These are phyloP conservation scores for Babesia bigemina DNA, from an alignment of 169 alveolate genomes.

Conservation along the genomic window DNA sequence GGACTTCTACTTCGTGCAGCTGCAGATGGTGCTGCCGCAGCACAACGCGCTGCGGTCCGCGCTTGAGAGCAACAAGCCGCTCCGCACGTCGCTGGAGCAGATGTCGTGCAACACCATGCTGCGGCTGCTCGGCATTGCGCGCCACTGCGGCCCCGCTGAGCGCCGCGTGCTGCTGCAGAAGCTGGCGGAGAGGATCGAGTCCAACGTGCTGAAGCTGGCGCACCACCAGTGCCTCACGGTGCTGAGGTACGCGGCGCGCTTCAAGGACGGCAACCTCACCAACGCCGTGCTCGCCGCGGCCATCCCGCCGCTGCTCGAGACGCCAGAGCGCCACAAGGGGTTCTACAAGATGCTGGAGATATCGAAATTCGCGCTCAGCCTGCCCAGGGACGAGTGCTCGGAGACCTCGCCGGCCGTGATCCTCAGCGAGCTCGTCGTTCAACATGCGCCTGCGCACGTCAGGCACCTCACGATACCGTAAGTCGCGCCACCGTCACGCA, in stretches of 20 bases:
- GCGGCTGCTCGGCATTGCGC: slow-evolving; percentile 5
- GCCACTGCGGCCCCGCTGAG: slow-evolving; percentile 8
- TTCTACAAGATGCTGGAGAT: slow-evolving; percentile 19
- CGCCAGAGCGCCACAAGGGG: slow-evolving; percentile 27
- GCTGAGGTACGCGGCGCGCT: slow-evolving; percentile 4
- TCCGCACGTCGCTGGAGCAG: not conserved
- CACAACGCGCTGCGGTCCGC: slow-evolving; percentile 11
- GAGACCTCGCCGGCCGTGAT: slow-evolving; percentile 5
- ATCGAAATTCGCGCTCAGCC: slow-evolving; percentile 11
- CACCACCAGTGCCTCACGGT: not conserved
- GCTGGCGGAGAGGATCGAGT: slow-evolving; percentile 9
- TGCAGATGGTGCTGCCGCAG: slow-evolving; percentile 30
- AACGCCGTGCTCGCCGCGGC: slow-evolving; percentile 23
- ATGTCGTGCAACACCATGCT: slow-evolving; percentile 15
- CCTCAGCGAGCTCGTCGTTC: slow-evolving; percentile 15
- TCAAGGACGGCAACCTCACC: slow-evolving; percentile 12
- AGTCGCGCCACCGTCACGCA: not conserved
- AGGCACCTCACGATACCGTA: slow-evolving; percentile 13
- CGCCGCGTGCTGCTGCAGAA: not conserved
- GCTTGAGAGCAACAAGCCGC: slow-evolving; percentile 23
- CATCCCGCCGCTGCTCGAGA: slow-evolving; percentile 1
- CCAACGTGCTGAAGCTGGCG: not conserved
- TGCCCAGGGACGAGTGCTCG: slow-evolving; percentile 6
- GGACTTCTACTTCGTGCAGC: slow-evolving; percentile 31
- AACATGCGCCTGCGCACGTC: slow-evolving; percentile 24